These are phyloP conservation scores for Podaxis sp. DNA, from an alignment of 768 basidiomycete species.

Conservation along the genomic window DNA sequence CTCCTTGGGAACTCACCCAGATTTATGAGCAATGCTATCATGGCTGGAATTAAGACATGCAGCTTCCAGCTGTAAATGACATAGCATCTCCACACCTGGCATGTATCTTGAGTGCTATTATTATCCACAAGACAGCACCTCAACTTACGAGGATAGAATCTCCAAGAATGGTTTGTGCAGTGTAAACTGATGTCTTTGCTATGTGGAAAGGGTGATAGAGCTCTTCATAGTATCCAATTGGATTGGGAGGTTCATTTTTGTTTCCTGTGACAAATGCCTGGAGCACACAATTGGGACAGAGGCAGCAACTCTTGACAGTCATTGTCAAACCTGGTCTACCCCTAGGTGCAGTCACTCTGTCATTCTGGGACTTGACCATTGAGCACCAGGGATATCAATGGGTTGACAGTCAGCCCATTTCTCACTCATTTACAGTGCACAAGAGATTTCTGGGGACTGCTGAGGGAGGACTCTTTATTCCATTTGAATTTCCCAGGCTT, in stretches of 20 bases:
- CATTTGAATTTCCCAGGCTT: no score
- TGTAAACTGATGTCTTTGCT: conserved; percentile 1
- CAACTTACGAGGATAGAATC: conserved; percentile 2
- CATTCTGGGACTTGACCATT: no score
- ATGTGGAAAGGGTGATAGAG: neutral
- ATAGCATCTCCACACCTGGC: no score
- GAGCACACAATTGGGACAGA: neutral
- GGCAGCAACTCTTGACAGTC: no score
- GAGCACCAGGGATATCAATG: no score
- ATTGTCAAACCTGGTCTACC: no score
- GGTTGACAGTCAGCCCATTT: no score
- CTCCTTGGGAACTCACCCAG: neutral
- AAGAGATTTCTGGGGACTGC: no score
- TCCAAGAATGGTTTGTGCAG: conserved; percentile 1
- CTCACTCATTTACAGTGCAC: no score
- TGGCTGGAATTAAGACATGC: neutral
- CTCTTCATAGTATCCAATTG: neutral
- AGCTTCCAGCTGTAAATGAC: neutral
- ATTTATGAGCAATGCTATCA: neutral
- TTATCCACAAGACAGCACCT: neutral
- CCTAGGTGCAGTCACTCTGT: no score
- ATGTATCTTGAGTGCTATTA: neutral
- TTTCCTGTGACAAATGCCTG: conserved; percentile 1
- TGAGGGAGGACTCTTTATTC: no score
- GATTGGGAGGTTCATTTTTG: neutral